A percentile compares a stretch with the other conserved stretches of the same genome.
phyloP scores from a whole-genome alignment of 1,284 basidiomycete genomes.

The Serendipita sp. region DNA sequence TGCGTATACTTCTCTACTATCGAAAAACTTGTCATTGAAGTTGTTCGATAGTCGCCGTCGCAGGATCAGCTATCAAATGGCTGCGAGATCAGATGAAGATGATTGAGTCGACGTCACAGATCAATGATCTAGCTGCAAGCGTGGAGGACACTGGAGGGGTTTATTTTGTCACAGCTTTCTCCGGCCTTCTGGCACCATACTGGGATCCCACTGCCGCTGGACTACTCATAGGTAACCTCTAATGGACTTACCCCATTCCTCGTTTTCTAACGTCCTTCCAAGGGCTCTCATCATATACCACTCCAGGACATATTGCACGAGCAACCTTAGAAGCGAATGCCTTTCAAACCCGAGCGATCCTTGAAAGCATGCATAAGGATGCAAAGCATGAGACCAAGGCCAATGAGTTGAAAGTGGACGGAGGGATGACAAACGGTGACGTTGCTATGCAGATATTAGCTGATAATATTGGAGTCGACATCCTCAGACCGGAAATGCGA shows the following conservation, averaged over 20 bases:
- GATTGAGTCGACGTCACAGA: conserved; percentile 68
- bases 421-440: conserved; percentile 87
- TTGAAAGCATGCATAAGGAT: conserved; percentile 88
- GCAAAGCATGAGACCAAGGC: conserved; percentile 42
- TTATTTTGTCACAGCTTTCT: conserved; percentile 95
- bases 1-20: conserved; percentile 26
- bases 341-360: conserved; percentile 84
- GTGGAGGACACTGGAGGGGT: conserved; percentile 81
- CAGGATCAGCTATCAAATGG: conserved; percentile 92
- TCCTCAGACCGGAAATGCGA: conserved; percentile 88
- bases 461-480: conserved; percentile 83
- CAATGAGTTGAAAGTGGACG: conserved; percentile 81
- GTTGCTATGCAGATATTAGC: conserved; percentile 85
- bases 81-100: conserved; percentile 81
- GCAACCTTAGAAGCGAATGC: conserved; percentile 86
- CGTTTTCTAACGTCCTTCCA: neutral
- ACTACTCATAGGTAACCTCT: conserved; percentile 53
- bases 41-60: conserved; percentile 61
- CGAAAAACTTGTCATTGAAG: conserved; percentile 3
- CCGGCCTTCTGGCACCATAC: conserved; percentile 80
- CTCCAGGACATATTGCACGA: conserved; percentile 83
- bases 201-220: conserved; percentile 84
- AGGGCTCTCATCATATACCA: conserved; percentile 85
- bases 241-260: neutral
- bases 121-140: conserved; percentile 72